phyloP scores from a whole-genome alignment of 257 asterid species.

The Knoxia roxburghii region DNA sequence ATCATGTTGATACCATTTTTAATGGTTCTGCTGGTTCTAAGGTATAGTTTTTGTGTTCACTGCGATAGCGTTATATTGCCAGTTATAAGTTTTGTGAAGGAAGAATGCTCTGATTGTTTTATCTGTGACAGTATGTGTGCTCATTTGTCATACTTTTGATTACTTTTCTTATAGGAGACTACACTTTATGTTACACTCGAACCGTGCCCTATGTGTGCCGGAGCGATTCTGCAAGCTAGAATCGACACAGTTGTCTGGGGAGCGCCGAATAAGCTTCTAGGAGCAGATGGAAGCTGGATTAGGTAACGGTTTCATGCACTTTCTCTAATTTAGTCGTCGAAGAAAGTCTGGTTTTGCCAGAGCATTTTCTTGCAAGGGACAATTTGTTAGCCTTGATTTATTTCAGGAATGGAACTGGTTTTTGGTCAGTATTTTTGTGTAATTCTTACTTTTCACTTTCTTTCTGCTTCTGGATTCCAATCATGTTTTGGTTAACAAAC shows the following conservation, averaged over 20 bases:
- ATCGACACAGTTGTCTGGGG: slow-evolving; percentile 94
- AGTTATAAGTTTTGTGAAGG: neutral
- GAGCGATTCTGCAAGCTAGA: slow-evolving; percentile 99
- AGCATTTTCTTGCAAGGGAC: neutral
- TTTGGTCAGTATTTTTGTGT: neutral
- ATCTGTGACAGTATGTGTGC: slow-evolving; percentile 6
- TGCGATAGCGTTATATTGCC: neutral
- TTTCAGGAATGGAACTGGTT: too few species aligned
- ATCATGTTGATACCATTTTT: neutral
- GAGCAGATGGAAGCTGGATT: slow-evolving; percentile 99
- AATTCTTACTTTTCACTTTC: neutral
- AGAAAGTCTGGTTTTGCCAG: neutral
- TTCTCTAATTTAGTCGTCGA: neutral
- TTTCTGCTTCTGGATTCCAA: neutral
- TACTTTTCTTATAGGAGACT: slow-evolving; percentile 46
- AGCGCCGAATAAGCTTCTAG: slow-evolving; percentile 96
- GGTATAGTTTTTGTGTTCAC: too few species aligned
- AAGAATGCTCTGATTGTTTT: neutral
- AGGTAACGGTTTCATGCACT: slow-evolving; percentile 36
- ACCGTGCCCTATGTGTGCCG: slow-evolving; percentile 99
- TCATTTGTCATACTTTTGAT: slow-evolving; percentile 8
- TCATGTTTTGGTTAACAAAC: neutral
- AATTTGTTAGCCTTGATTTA: too few species aligned
- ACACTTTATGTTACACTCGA: slow-evolving; percentile 92
- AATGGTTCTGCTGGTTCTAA: too few species aligned